A percentile compares a stretch with the other conserved stretches of the same genome.
phyloP scores from a whole-genome alignment of 1,284 basidiomycete species.

The Boletus smithii region DNA sequence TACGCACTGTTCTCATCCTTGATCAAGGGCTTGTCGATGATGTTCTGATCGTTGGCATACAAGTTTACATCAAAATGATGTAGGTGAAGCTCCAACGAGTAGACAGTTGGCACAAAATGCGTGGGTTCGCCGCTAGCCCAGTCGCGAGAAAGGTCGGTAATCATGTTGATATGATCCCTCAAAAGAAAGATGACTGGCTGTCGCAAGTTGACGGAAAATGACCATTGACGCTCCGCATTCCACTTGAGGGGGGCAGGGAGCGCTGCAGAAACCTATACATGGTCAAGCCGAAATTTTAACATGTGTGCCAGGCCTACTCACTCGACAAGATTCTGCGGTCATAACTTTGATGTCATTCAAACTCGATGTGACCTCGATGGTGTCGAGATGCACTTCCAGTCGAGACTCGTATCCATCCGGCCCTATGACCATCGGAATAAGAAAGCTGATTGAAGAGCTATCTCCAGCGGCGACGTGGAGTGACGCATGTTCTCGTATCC shows the following conservation, averaged over 20 bases:
- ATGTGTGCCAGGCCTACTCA: slow-evolving; percentile 34
- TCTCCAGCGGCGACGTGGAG: slow-evolving; percentile 76
- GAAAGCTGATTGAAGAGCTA: slow-evolving; percentile 79
- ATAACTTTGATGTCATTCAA: slow-evolving; percentile 83
- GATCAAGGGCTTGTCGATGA: slow-evolving; percentile 82
- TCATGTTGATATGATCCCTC: slow-evolving; percentile 89
- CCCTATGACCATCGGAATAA: slow-evolving; percentile 76
- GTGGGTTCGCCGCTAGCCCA: slow-evolving; percentile 81
- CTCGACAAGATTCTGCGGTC: slow-evolving; percentile 70
- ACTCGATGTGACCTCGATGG: slow-evolving; percentile 74
- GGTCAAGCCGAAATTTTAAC: slow-evolving; percentile 4
- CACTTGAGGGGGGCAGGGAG: slow-evolving; percentile 64
- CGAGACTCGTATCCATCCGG: slow-evolving; percentile 72
- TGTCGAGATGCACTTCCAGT: slow-evolving; percentile 80
- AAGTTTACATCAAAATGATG: slow-evolving; percentile 75
- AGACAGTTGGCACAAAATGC: slow-evolving; percentile 81
- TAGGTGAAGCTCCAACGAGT: slow-evolving; percentile 67
- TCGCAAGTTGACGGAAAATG: slow-evolving; percentile 64
- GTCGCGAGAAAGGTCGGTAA: slow-evolving; percentile 85
- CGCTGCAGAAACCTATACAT: slow-evolving; percentile 55
- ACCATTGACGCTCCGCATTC: slow-evolving; percentile 76
- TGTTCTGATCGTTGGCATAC: slow-evolving; percentile 94
- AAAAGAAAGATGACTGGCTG: slow-evolving; percentile 74
- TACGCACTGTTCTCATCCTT: slow-evolving; percentile 70
- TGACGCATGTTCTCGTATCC: slow-evolving; percentile 63